These are phyloP conservation scores for Glarea lozoyensis DNA, from an alignment of 495 filamentous ascomycete genomes.

Conservation along the genomic window DNA sequence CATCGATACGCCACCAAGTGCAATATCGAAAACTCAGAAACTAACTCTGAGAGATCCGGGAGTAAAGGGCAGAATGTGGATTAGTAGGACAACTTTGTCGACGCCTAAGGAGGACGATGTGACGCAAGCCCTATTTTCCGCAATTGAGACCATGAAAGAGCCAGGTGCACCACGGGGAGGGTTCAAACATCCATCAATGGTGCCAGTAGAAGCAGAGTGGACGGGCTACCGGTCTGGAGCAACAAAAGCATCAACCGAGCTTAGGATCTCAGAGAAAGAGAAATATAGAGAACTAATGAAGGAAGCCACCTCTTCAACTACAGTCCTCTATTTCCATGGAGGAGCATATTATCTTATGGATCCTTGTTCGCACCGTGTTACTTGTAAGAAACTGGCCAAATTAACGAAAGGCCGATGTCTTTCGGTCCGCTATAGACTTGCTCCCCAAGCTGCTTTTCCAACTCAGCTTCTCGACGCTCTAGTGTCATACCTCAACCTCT, in stretches of 20 bases:
- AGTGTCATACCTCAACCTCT: slow-evolving; percentile 69
- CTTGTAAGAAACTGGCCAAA: slow-evolving; percentile 39
- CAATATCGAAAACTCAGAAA: slow-evolving; percentile 57
- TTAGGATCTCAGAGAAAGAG: slow-evolving; percentile 54
- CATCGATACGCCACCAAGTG: slow-evolving; percentile 24
- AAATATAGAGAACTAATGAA: slow-evolving; percentile 67
- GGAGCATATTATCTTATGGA: slow-evolving; percentile 81
- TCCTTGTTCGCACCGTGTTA: slow-evolving; percentile 52
- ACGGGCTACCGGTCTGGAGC: slow-evolving; percentile 60
- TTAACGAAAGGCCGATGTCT: slow-evolving; percentile 51
- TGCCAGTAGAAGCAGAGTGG: slow-evolving; percentile 76
- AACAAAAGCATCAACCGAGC: slow-evolving; percentile 41
- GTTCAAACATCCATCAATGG: slow-evolving; percentile 43
- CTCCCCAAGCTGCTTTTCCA: slow-evolving; percentile 79
- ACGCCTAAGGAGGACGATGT: slow-evolving; percentile 42
- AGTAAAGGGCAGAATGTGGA: slow-evolving; percentile 74
- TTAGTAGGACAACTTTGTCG: slow-evolving; percentile 55
- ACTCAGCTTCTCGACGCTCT: slow-evolving; percentile 77
- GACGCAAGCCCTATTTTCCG: slow-evolving; percentile 47
- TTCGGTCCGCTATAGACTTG: slow-evolving; percentile 78
- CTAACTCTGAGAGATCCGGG: slow-evolving; percentile 50
- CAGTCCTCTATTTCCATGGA: slow-evolving; percentile 81
- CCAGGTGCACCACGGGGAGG: slow-evolving; percentile 26
- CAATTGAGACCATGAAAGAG: slow-evolving; percentile 54
- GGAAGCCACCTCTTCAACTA: slow-evolving; percentile 56